Conservation (phyloP, 148 eudicot genomes). For the Talinum fruticosum region DNA sequence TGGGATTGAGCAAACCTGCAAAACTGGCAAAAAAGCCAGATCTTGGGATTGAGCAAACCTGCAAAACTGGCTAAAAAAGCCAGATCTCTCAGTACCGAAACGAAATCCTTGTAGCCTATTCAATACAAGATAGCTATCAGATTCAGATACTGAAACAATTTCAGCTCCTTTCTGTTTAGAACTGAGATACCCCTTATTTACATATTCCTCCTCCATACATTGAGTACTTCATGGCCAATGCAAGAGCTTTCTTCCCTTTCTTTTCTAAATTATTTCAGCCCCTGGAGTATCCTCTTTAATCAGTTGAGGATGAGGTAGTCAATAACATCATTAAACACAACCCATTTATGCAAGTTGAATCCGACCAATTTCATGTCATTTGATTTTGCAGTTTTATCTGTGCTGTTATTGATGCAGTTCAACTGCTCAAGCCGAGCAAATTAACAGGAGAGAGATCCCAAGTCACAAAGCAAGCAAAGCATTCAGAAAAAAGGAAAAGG, state of each 20-base stretch:
- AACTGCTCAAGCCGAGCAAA: background rate
- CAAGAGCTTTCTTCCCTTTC: background rate
- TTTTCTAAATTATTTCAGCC: background rate
- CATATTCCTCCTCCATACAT: background rate
- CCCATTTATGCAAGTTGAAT: background rate
- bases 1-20: background rate
- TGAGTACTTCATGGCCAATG: background rate
- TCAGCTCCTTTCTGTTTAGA: background rate
- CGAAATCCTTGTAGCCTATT: background rate
- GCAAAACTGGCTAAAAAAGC: background rate
- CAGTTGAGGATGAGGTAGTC: background rate
- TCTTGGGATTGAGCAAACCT: too few species aligned
- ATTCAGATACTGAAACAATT: background rate
- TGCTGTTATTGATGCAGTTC: background rate
- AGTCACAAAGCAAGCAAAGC: too few species aligned
- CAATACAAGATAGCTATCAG: background rate
- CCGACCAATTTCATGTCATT: background rate
- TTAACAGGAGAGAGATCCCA: background rate
- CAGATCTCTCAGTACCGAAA: background rate
- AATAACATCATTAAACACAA: background rate
- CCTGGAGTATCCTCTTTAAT: background rate
- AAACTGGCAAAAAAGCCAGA: background rate
- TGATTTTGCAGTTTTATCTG: background rate
- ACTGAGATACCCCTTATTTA: background rate
- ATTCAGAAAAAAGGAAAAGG: too few species aligned